Base-by-base conservation (phyloP, 2,329 filamentous ascomycete species). In the Calonectria fujianensis region DNA sequence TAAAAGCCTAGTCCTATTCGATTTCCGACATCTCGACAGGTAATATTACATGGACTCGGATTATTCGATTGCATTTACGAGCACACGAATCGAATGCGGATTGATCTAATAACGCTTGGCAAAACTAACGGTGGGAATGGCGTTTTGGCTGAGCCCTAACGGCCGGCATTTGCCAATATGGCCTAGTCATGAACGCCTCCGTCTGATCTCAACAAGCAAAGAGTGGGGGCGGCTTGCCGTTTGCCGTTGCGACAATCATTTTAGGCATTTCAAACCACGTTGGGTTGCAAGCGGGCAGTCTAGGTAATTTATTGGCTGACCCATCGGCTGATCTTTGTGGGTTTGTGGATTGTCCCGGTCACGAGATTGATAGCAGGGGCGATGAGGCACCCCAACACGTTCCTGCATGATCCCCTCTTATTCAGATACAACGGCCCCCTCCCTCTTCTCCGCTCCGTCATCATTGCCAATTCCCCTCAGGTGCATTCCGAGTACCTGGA, bases 331-430 rank as follows among this genome's bases (percentile, higher is more conserved):
- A 24, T 48, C 9, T 48, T 48, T 48, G 18, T 48, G 7, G 45
- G 20, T 31, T 41, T 63, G 57, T 41, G 24, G 24, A 31, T 13
- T 29, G 14, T 18, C 18, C 57, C n/a, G 57, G 57, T 63, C 57
- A 63, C 57, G 57, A 39, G 57, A 61, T 61, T 29, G 57, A 41
- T 41, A 37, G 57, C 57, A 24, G 57, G 57, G 57, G 35, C 27
- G 14, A 18, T 2, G 37, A 61, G 6, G 57, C 41, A 45, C 57
- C 57, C 57, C 35, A 63, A 63, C 57, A 20, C 14, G 27, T 27
- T 18, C 35, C 35, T 63, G 35, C 35, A 63, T 39, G 57, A 27
- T 39, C 57, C 57, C 35, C 37, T 63, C 37, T 20, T 57, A 5
- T 57, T 57, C 52, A n/a, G 16, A 35, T 32, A 6, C 51, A 54